Conservation (phyloP, 164 flowering plant genomes). For the Sedum album region DNA sequence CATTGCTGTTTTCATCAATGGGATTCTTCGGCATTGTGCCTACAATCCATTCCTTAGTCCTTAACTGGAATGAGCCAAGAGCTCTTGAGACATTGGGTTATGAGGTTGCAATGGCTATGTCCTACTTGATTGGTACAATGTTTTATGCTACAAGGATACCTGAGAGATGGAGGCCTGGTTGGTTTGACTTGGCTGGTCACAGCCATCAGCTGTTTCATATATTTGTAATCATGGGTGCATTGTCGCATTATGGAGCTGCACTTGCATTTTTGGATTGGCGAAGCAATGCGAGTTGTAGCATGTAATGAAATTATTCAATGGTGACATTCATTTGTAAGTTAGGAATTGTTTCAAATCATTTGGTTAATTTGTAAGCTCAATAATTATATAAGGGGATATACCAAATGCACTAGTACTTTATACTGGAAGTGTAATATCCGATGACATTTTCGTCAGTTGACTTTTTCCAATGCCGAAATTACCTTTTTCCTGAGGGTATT, state of each 20-base stretch:
- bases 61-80: slow-evolving; percentile 64
- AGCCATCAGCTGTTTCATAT: slow-evolving; percentile 90
- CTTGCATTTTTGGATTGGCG: slow-evolving; percentile 63
- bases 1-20: slow-evolving; percentile 63
- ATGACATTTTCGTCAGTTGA: too few species aligned
- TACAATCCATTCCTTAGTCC: slow-evolving; percentile 47
- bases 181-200: slow-evolving; percentile 82
- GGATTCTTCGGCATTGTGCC: slow-evolving; percentile 75
- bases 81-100: slow-evolving; percentile 38
- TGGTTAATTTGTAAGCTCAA: neutral
- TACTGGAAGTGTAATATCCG: too few species aligned
- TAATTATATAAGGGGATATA: too few species aligned
- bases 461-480: too few species aligned
- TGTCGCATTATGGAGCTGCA: slow-evolving; percentile 76
- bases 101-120: slow-evolving; percentile 66
- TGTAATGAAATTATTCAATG: neutral
- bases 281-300: slow-evolving; percentile 37
- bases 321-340: neutral
- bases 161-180: slow-evolving; percentile 77
- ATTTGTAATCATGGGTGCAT: slow-evolving; percentile 72
- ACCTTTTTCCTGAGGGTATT: too few species aligned
- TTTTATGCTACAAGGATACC: slow-evolving; percentile 72
- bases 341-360: neutral
- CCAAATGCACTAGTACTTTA: too few species aligned
- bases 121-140: slow-evolving; percentile 52